Evolutionary conservation across 1,139 yeast species (phyloP).

Genomic region (Yamadazyma songkhlaensis): DNA sequence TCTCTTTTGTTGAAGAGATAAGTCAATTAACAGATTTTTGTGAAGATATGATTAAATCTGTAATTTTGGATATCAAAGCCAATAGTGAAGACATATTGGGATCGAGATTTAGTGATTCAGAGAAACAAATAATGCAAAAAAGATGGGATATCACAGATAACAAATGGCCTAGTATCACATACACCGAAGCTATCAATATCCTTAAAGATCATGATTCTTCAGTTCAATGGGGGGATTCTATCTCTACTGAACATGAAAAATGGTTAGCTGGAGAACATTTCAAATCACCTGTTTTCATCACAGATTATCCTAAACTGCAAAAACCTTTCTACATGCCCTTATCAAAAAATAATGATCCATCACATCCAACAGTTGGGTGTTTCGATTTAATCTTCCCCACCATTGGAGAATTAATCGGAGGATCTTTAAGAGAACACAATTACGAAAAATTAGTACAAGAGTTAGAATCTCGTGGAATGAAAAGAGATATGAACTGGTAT

Average conservation of each 20-base stretch:
- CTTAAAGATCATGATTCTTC: slow-evolving; percentile 25
- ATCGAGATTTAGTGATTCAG: slow-evolving; percentile 35
- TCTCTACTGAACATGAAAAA: slow-evolving; percentile 87
- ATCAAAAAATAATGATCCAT: slow-evolving; percentile 26
- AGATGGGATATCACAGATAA: slow-evolving; percentile 36
- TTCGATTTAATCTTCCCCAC: slow-evolving; percentile 87
- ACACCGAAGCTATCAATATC: slow-evolving; percentile 64
- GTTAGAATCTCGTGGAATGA: slow-evolving; percentile 53
- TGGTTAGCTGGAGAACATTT: slow-evolving; percentile 75
- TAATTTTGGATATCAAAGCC: slow-evolving; percentile 40
- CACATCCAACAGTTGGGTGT: slow-evolving; percentile 73
- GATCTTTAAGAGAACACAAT: slow-evolving; percentile 83
- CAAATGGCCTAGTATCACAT: slow-evolving; percentile 72
- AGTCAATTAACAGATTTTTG: slow-evolving; percentile 62
- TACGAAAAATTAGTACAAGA: slow-evolving; percentile 44
- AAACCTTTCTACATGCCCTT: slow-evolving; percentile 92
- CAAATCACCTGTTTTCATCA: slow-evolving; percentile 79
- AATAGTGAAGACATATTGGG: slow-evolving; percentile 41
- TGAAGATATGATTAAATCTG: slow-evolving; percentile 63
- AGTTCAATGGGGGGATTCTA: slow-evolving; percentile 64
- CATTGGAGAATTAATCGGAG: slow-evolving; percentile 96
- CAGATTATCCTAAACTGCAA: slow-evolving; percentile 74
- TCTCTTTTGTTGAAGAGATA: slow-evolving; percentile 62
- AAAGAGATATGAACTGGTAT: slow-evolving; percentile 78
- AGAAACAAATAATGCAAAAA: slow-evolving; percentile 20